Evolutionary conservation across 768 basidiomycete genomes (phyloP).

Genomic region (Pleurotus tuber-regium): DNA sequence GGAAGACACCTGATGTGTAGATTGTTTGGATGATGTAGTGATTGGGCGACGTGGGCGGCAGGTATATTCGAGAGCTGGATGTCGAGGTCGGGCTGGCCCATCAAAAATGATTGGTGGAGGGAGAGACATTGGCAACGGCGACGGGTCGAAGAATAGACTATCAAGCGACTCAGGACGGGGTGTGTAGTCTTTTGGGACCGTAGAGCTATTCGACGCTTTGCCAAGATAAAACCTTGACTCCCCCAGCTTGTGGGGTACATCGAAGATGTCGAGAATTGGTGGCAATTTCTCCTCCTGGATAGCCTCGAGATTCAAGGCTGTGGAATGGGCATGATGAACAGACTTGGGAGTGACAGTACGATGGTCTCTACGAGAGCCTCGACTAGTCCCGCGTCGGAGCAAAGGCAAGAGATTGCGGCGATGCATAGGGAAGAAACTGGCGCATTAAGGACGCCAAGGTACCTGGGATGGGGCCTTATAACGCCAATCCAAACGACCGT

Average conservation of each 20-base stretch:
- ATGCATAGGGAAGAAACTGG: conserved; percentile 1
- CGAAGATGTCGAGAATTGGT: conserved; percentile 51
- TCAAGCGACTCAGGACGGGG: conserved; percentile 6
- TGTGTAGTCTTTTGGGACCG: neutral
- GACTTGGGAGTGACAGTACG: neutral
- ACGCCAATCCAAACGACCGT: neutral
- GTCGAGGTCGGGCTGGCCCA: conserved; percentile 41
- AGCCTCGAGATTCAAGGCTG: conserved; percentile 1
- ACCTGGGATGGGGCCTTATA: neutral
- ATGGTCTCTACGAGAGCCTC: conserved; percentile 2
- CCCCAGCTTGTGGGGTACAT: conserved; percentile 40
- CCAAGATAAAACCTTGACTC: conserved; percentile 29
- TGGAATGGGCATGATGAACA: neutral
- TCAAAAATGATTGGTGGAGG: conserved; percentile 47
- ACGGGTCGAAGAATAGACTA: conserved; percentile 12
- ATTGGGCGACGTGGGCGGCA: conserved; percentile 17
- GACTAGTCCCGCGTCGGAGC: conserved; percentile 1
- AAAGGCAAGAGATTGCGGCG: neutral
- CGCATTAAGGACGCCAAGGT: conserved; percentile 1
- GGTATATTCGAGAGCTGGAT: conserved; percentile 20
- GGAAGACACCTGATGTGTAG: conserved; percentile 15
- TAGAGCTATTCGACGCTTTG: conserved; percentile 12
- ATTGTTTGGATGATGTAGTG: conserved; percentile 21
- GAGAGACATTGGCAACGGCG: conserved; percentile 29
- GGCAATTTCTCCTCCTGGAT: conserved; percentile 19